Base-by-base conservation (phyloP, 192 early-diverging fungal genomes). In the Thamnidium elegans region DNA sequence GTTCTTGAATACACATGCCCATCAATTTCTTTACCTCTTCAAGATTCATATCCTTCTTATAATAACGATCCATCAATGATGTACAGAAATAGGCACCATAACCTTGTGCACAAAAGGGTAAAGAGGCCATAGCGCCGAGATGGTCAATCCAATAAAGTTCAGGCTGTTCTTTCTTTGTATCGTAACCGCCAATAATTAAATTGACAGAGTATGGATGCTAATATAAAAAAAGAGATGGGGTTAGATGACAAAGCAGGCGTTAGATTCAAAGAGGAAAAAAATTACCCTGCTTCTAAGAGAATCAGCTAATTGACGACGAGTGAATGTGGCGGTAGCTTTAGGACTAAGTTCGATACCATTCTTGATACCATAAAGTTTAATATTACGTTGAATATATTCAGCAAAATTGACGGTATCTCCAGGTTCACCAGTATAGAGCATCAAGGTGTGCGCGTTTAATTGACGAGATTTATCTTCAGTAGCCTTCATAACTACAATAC, bases 71-170 rank as follows among this genome's bases (percentile, higher is more conserved):
- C 87, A 99, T 86, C 15, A 94, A 85, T 34, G 93, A 92, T 74
- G 87, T 83, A 68, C 86, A 81, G 78, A 95, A 95, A 80, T 95
- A 95, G n/a, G 89, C 78, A 42, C 90, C 90, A 67, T 95, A 92
- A 4, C 94, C 96, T 68, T 99, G 96, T 47, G 91, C 89, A 17
- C 88, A 94, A 80, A 86, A 96, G 43, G 89, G 85, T 43, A 95
- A 77, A 68, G 89, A 86, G 8, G 87, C 81, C 79, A 87, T 80
- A 2, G 90, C 79, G 10, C 88, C 87, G 50, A 97, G 69, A 73
- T 99, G 90, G 74, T 99, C 96, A 64, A 96, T 84, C 94, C 95
- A 94, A 79, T 89, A 96, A 32, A 99, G 77, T 34, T 87, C 79
- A 13, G 93, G 84, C 50, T 72, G 78, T 26, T 81, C 79, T 8